Percentiles rank a stretch among this genome's conserved stretches.
Conservation (phyloP, 495 filamentous ascomycete species). For the Niebla homalea region DNA sequence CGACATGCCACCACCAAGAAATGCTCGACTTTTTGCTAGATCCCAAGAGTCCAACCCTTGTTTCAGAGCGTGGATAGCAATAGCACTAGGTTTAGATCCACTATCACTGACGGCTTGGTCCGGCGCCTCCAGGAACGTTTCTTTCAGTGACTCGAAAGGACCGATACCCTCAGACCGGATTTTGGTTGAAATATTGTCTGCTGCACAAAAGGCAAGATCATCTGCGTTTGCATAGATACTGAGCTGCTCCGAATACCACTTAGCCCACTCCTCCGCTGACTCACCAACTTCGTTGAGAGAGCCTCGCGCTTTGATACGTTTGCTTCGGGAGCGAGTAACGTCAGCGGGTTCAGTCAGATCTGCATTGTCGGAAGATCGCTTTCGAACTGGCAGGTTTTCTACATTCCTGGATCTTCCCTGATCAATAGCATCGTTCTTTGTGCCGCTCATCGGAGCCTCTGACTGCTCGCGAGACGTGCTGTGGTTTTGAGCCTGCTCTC, state of each 20-base stretch:
- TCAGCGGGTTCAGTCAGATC: slow-evolving; percentile 38
- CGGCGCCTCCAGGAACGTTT: slow-evolving; percentile 13
- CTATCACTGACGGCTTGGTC: slow-evolving; percentile 4
- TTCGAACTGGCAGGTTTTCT: slow-evolving; percentile 23
- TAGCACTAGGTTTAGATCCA: slow-evolving; percentile 16
- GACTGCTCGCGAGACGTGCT: too few relatives aligned
- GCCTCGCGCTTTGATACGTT: slow-evolving; percentile 68
- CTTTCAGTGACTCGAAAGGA: slow-evolving; percentile 28
- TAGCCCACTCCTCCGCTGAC: slow-evolving; percentile 47
- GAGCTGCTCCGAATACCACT: slow-evolving; percentile 57
- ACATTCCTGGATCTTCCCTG: background rate
- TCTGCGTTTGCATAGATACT: slow-evolving; percentile 57
- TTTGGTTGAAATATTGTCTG: slow-evolving; percentile 52
- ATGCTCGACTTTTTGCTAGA: slow-evolving; percentile 42
- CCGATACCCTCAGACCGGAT: slow-evolving; percentile 45
- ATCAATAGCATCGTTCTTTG: background rate
- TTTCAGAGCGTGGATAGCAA: slow-evolving; percentile 39
- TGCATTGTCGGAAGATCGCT: slow-evolving; percentile 37
- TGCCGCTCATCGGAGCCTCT: background rate
- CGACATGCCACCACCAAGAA: slow-evolving; percentile 39
- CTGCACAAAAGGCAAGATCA: slow-evolving; percentile 58
- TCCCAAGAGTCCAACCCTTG: slow-evolving; percentile 45
- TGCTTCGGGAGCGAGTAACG: slow-evolving; percentile 61
- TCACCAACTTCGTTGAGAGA: slow-evolving; percentile 49
- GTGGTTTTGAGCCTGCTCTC: too few relatives aligned